A percentile compares a stretch with the other conserved stretches of the same genome.
Conservation (phyloP, 2,329 filamentous ascomycete genomes). For the Colletotrichum musae region DNA sequence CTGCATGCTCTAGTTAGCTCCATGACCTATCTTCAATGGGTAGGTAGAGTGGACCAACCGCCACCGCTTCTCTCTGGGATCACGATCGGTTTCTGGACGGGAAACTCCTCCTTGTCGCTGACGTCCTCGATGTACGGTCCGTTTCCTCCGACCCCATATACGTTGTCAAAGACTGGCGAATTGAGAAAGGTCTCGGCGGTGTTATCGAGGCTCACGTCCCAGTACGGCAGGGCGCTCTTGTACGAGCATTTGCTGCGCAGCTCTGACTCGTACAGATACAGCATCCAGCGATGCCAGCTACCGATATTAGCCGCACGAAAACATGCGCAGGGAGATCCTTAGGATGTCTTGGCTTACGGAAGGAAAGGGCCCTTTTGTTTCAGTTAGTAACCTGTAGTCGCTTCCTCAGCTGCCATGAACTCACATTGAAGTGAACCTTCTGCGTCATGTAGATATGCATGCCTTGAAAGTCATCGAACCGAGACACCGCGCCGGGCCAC, state of each 20-base stretch:
- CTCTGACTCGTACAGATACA: slow-evolving; percentile 45
- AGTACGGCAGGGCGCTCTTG: slow-evolving; percentile 45
- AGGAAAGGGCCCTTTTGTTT: not conserved
- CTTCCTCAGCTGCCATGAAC: not conserved
- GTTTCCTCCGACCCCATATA: slow-evolving; percentile 39
- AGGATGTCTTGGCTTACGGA: not conserved
- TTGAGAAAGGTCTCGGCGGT: slow-evolving; percentile 30
- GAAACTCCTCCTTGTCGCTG: slow-evolving; percentile 22
- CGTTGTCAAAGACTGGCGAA: slow-evolving; percentile 40
- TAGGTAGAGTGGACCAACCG: not conserved
- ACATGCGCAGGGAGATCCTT: not conserved
- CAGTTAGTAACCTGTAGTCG: not conserved
- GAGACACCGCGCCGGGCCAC: slow-evolving; percentile 41
- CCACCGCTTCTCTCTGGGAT: slow-evolving; percentile 7
- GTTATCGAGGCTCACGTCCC: slow-evolving; percentile 41
- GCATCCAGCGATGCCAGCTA: slow-evolving; percentile 32
- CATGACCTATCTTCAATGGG: accelerated
- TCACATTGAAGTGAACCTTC: slow-evolving; percentile 41
- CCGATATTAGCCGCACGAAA: not conserved
- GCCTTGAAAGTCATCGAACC: slow-evolving; percentile 47
- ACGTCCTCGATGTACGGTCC: slow-evolving; percentile 26
- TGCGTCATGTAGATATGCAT: slow-evolving; percentile 46
- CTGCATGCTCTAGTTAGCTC: not conserved
- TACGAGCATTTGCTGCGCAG: slow-evolving; percentile 44
- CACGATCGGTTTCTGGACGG: slow-evolving; percentile 15